Conservation (phyloP, 2,329 filamentous ascomycete genomes). For the Magnaporthiopsis incrustans region DNA sequence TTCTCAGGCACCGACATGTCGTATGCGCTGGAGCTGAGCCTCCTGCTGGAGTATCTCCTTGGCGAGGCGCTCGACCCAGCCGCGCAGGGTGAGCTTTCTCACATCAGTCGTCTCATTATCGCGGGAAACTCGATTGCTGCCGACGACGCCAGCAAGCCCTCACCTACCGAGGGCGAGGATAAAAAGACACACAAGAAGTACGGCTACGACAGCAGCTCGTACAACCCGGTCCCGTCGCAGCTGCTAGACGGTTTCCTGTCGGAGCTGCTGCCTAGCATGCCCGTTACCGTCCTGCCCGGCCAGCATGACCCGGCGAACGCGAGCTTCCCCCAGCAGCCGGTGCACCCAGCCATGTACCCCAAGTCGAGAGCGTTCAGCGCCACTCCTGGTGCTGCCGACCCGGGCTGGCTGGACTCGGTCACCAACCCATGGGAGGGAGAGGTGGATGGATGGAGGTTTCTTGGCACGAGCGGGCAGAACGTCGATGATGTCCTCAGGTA, state of each 20-base stretch:
- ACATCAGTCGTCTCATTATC: constrained; percentile 79
- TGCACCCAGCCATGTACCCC: constrained; percentile 89
- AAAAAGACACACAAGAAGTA: constrained; percentile 68
- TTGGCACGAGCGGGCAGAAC: constrained; percentile 86
- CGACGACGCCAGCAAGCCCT: constrained; percentile 15
- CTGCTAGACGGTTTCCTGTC: constrained; percentile 78
- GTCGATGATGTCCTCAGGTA: constrained; percentile 93
- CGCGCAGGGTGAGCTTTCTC: constrained; percentile 50
- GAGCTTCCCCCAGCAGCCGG: constrained; percentile 83
- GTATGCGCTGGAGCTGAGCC: constrained; percentile 65
- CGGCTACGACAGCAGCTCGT: constrained; percentile 82
- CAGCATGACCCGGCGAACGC: constrained; percentile 79
- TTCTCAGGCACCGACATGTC: constrained; percentile 68
- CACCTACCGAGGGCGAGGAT: constrained; percentile 18
- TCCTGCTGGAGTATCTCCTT: constrained; percentile 80
- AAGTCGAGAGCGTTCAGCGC: constrained; percentile 60
- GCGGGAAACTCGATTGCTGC: constrained; percentile 75
- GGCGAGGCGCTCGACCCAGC: constrained; percentile 64
- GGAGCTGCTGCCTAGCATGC: constrained; percentile 74
- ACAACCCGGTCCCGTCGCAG: constrained; percentile 78
- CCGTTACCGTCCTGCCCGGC: constrained; percentile 83
- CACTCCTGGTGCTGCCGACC: constrained; percentile 24
- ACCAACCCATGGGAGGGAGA: constrained; percentile 94
- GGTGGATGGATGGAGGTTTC: constrained; percentile 78
- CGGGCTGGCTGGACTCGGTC: constrained; percentile 69